These are phyloP conservation scores for Entrophospora sp. DNA, from an alignment of 192 early-diverging fungal genomes.

Conservation along the genomic window DNA sequence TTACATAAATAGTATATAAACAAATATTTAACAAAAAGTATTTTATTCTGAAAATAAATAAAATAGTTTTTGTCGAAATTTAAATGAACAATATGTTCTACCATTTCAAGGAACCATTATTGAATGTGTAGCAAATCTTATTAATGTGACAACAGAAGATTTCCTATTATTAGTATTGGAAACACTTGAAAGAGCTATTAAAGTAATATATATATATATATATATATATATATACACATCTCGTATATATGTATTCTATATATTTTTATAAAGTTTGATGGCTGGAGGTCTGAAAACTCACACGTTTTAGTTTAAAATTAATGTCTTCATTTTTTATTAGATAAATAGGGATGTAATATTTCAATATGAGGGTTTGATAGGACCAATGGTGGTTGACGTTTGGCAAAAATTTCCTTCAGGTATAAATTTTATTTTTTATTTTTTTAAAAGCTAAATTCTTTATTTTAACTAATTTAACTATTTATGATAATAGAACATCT, in stretches of 20 bases:
- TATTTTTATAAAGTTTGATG: too few species aligned
- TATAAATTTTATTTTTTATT: neutral
- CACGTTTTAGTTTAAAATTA: neutral
- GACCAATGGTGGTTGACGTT: slow-evolving; percentile 63
- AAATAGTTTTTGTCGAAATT: slow-evolving; percentile 45
- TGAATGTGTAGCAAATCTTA: slow-evolving; percentile 47
- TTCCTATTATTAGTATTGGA: slow-evolving; percentile 58
- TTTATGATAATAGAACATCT: slow-evolving; percentile 47
- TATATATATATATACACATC: neutral
- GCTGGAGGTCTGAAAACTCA: neutral
- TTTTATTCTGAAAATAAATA: too few species aligned
- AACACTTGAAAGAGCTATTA: slow-evolving; percentile 49
- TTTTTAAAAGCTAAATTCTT: neutral
- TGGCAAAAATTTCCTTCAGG: slow-evolving; percentile 70
- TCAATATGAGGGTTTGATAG: slow-evolving; percentile 60
- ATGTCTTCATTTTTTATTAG: slow-evolving; percentile 22
- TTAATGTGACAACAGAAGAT: slow-evolving; percentile 56
- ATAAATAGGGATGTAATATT: slow-evolving; percentile 66
- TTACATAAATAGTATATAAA: neutral
- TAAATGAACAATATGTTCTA: slow-evolving; percentile 38
- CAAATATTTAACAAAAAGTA: neutral
- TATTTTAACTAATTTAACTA: slow-evolving; percentile 16
- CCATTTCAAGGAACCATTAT: slow-evolving; percentile 54
- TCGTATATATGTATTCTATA: too few species aligned
- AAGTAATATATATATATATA: slow-evolving; percentile 30